These are phyloP conservation scores for Senecio squalidus DNA, from an alignment of 140 eudicot species.

Conservation along the genomic window DNA sequence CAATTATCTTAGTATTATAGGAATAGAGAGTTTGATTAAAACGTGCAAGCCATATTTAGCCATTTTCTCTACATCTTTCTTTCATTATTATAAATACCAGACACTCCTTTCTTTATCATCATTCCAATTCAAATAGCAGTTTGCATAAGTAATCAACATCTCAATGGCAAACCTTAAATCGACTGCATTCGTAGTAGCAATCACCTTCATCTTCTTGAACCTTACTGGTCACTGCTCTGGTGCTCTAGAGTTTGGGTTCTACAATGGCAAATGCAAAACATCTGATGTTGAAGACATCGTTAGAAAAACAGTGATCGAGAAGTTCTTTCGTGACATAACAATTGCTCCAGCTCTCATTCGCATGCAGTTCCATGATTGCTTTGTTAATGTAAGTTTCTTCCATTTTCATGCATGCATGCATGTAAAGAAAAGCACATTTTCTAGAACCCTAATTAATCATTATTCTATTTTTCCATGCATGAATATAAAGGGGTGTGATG, in stretches of 20 bases:
- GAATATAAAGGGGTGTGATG: constrained; percentile 54
- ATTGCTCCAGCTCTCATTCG: constrained; percentile 41
- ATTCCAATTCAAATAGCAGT: neutral
- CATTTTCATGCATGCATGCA: neutral
- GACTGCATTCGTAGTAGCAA: neutral
- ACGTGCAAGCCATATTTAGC: no score
- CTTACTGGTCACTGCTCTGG: constrained; percentile 33
- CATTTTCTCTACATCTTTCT: no score
- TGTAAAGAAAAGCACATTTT: no score
- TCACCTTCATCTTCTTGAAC: constrained; percentile 28
- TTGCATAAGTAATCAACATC: neutral
- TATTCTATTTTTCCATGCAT: neutral
- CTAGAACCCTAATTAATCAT: no score
- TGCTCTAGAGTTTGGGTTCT: constrained; percentile 36
- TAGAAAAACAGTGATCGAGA: constrained; percentile 10
- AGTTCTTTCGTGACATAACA: neutral
- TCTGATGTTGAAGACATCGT: constrained; percentile 43
- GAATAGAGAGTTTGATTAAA: no score
- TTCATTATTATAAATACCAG: constrained; percentile 10
- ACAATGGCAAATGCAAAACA: constrained; percentile 45
- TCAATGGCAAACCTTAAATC: neutral
- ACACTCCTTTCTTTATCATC: neutral
- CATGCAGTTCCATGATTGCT: constrained; percentile 52
- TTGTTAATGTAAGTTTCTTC: constrained; percentile 32
- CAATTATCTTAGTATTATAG: no score